phyloP scores from a whole-genome alignment of 345 rosid genomes.

The Aquilaria malaccensis region DNA sequence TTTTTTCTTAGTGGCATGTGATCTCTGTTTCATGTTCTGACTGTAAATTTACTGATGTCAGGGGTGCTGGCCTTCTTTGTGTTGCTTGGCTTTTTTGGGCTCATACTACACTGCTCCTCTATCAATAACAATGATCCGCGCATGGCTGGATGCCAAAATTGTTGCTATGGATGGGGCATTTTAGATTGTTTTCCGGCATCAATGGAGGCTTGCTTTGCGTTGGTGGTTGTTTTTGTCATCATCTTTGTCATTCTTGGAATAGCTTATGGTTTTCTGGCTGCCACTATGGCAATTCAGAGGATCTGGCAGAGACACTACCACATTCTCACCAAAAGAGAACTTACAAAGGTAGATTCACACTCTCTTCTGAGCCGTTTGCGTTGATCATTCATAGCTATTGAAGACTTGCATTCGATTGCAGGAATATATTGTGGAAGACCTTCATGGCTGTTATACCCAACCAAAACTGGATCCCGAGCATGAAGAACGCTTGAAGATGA shows the following conservation, averaged over 20 bases:
- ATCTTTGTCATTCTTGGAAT: slow-evolving; percentile 85
- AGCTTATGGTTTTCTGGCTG: slow-evolving; percentile 94
- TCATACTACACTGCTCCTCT: slow-evolving; percentile 80
- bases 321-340: slow-evolving; percentile 87
- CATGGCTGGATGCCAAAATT: slow-evolving; percentile 92
- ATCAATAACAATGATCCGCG: slow-evolving; percentile 72
- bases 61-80: slow-evolving; percentile 90
- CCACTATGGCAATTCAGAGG: slow-evolving; percentile 87
- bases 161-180: slow-evolving; percentile 98
- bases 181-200: slow-evolving; percentile 96
- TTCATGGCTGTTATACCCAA: slow-evolving; percentile 71
- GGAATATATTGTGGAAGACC: slow-evolving; percentile 93
- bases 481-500: slow-evolving; percentile 61
- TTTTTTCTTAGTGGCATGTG: neutral
- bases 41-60: slow-evolving; percentile 17
- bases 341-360: slow-evolving; percentile 46
- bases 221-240: slow-evolving; percentile 74
- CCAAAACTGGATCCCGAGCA: slow-evolving; percentile 81
- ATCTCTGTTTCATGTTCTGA: slow-evolving; percentile 10
- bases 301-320: slow-evolving; percentile 98
- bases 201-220: slow-evolving; percentile 90
- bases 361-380: neutral
- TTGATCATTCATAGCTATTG: neutral
- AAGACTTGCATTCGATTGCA: slow-evolving; percentile 10
- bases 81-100: slow-evolving; percentile 81